Evolutionary conservation across 2,329 filamentous ascomycete genomes (phyloP).

Genomic region (Paecilomyces variotii): DNA sequence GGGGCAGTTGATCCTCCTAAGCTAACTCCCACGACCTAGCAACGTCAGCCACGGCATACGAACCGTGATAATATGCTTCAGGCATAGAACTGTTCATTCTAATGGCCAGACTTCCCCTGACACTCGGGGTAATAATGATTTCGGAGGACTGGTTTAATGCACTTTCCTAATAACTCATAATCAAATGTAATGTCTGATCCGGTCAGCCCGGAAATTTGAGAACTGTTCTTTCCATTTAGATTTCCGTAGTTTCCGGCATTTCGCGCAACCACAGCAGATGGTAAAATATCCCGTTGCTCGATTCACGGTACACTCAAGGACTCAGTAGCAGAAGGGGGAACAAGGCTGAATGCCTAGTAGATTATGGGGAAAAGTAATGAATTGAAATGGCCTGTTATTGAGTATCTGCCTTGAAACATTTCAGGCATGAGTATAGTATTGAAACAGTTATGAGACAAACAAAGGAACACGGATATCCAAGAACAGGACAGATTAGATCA

Average conservation of each 20-base stretch:
- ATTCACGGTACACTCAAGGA: background rate
- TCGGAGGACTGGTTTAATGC: background rate
- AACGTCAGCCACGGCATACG: background rate
- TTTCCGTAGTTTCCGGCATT: background rate
- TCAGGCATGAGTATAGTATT: slow-evolving; percentile 16
- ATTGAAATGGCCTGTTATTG: slow-evolving; percentile 2
- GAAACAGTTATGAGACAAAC: slow-evolving; percentile 15
- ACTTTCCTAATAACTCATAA: background rate
- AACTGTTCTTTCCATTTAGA: background rate
- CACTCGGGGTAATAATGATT: background rate
- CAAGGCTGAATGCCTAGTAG: background rate
- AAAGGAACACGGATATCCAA: slow-evolving; percentile 21
- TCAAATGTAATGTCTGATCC: background rate
- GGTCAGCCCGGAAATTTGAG: background rate
- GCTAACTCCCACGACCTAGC: background rate
- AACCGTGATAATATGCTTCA: background rate
- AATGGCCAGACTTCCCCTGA: background rate
- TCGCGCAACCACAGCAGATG: background rate
- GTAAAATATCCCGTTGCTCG: background rate
- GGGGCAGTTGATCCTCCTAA: background rate
- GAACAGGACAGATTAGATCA: slow-evolving; percentile 30
- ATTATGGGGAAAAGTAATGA: background rate
- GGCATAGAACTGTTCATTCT: background rate
- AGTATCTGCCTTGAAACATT: slow-evolving; percentile 16
- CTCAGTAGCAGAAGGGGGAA: background rate